phyloP scores from a whole-genome alignment of 1,139 yeast species.

The Pichia cactophila region DNA sequence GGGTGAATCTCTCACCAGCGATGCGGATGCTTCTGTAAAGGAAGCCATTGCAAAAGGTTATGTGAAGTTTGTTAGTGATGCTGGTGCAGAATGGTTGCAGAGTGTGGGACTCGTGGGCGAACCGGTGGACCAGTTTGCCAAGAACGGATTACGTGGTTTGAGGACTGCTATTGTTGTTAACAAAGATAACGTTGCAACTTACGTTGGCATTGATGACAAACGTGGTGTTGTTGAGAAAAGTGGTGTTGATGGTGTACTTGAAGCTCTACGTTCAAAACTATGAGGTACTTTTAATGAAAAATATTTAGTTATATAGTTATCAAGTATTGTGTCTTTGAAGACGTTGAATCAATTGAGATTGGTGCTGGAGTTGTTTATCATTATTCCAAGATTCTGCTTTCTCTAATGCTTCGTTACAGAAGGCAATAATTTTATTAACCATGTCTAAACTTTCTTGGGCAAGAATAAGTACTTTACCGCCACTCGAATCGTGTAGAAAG shows the following conservation, averaged over 20 bases:
- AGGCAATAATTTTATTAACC: constrained; percentile 73
- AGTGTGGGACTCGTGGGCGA: constrained; percentile 19
- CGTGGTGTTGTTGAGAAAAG: constrained; percentile 35
- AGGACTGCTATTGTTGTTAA: constrained; percentile 18
- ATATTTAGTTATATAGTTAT: no score
- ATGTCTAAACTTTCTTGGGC: constrained; percentile 88
- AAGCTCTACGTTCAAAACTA: constrained; percentile 1
- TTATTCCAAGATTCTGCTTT: constrained; percentile 74
- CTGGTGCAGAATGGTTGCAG: constrained; percentile 28
- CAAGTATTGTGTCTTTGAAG: constrained; percentile 13
- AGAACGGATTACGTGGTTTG: constrained; percentile 24
- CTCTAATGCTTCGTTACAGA: constrained; percentile 75
- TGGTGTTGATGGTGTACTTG: constrained; percentile 25
- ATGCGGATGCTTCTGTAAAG: constrained; percentile 1
- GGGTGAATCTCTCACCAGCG: constrained; percentile 61
- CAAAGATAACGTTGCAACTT: constrained; percentile 49
- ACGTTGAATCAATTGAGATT: constrained; percentile 20
- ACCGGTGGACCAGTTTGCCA: constrained; percentile 56
- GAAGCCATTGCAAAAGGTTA: constrained; percentile 28
- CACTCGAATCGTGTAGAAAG: constrained; percentile 37
- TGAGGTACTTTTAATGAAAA: neutral
- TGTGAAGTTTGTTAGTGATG: constrained; percentile 67
- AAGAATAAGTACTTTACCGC: constrained; percentile 65
- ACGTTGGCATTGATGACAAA: constrained; percentile 51
- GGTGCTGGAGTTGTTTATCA: constrained; percentile 23